These are phyloP conservation scores for Huntiella bhutanensis DNA, from an alignment of 2,329 filamentous ascomycete species.

Conservation along the genomic window DNA sequence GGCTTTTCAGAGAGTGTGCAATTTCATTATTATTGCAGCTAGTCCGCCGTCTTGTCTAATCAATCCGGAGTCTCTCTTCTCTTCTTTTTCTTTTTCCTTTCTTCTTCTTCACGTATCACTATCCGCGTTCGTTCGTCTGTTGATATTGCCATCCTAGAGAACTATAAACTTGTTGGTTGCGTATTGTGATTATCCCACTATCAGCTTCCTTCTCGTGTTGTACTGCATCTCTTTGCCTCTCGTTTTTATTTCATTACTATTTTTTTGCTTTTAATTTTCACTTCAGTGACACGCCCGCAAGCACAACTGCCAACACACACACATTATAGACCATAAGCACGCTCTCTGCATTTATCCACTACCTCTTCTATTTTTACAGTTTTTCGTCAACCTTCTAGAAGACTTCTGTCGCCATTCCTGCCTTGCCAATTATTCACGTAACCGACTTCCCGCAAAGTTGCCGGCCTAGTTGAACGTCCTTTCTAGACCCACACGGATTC, in stretches of 20 bases:
- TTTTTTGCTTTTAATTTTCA: not conserved
- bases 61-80: not conserved
- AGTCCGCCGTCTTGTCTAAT: not conserved
- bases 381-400: not conserved
- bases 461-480: too few species aligned
- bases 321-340: not conserved
- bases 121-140: constrained; percentile 4
- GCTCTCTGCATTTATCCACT: not conserved
- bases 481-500: too few species aligned
- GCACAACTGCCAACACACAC: constrained; percentile 4
- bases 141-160: constrained; percentile 5
- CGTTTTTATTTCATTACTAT: constrained; percentile 5
- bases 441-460: not conserved
- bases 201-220: constrained; percentile 1
- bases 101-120: not conserved
- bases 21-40: too few species aligned
- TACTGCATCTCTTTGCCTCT: constrained; percentile 5
- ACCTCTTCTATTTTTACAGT: constrained; percentile 1
- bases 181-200: constrained; percentile 1
- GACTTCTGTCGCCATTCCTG: constrained; percentile 1
- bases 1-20: too few species aligned
- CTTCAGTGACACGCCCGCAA: not conserved
- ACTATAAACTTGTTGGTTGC: not conserved
- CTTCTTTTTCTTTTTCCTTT: not conserved
- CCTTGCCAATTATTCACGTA: not conserved